Evolutionary conservation across 768 basidiomycete genomes (phyloP), one percentile per base, ranked within the genome.

Genomic region (Coprinopsis marcescibilis): DNA sequence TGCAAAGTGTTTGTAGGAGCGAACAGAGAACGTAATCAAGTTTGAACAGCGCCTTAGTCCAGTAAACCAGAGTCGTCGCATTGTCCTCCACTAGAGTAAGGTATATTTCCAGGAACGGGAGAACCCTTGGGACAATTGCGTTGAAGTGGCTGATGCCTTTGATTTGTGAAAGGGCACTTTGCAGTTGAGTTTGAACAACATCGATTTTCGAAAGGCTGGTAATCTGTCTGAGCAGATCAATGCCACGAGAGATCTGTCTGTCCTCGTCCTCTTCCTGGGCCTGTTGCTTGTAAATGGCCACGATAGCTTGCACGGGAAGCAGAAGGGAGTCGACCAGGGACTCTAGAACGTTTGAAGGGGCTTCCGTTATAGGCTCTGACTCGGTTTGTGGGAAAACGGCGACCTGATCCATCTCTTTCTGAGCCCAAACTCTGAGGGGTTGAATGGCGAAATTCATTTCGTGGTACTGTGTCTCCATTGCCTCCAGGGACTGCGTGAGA

Each of bases 31-130:
- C 73, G 59, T 82, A 85, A 54, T 80, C 72, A 49, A 98, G 71
- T 65, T 97, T 98, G 75, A 94, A 86, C 14, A 89, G 63, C 11
- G 88, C 67, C 58, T 84, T 80, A 14, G 80, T 80, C 82, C 88
- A 91, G 33, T 73, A 67, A 19, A 71, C 68, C 43, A 81, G 78
- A 10, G 66, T 62, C 2, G 63, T 53, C n/a, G 95, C 63, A 43
- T 88, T 77, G 32, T 73, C 71, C 24, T 73, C 65, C 19, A 75
- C 75, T 12, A 91, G 69, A 15, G 67, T 56, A 7, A 76, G 54
- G 61, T 90, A 93, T 19, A 65, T 63, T 2, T 78, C 65, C 19
- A 95, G 60, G 77, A 96, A 96, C 1, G 94, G 91, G 7, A 84
- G 53, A n/a, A 82, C 51, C 52, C 76, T 67, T 56, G 64, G 66